Conservation (phyloP, 768 basidiomycete species). For the Pulveroboletus sp. region DNA sequence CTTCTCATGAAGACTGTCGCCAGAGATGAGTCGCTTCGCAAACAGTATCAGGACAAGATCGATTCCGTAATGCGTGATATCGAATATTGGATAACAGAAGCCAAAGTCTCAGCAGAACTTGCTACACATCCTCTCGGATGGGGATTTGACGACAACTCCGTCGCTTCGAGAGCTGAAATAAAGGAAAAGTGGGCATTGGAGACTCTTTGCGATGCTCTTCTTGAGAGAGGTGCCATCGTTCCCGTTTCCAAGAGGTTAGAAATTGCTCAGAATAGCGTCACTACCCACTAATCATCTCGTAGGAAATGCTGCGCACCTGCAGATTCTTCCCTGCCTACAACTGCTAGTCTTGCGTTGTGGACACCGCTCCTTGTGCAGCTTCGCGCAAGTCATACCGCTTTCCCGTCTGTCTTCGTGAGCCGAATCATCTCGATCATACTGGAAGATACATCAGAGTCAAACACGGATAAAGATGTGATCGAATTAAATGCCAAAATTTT, state of each 20-base stretch:
- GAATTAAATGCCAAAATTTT: conserved; percentile 17
- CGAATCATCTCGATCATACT: conserved; percentile 41
- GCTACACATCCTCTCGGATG: conserved; percentile 47
- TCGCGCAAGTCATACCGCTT: conserved; percentile 50
- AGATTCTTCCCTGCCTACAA: conserved; percentile 48
- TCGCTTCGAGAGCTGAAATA: conserved; percentile 40
- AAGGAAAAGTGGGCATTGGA: conserved; percentile 71
- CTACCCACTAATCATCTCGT: conserved; percentile 3
- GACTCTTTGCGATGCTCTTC: conserved; percentile 59
- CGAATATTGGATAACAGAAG: conserved; percentile 80
- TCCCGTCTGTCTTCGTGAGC: conserved; percentile 48
- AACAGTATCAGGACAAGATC: conserved; percentile 50
- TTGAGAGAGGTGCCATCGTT: conserved; percentile 73
- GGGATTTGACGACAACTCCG: conserved; percentile 30
- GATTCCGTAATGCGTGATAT: conserved; percentile 53
- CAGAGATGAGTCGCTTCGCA: conserved; percentile 61
- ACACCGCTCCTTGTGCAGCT: conserved; percentile 59
- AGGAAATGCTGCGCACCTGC: conserved; percentile 55
- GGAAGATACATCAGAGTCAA: conserved; percentile 14
- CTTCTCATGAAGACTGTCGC: conserved; percentile 55
- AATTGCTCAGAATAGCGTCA: neutral
- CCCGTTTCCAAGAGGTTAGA: conserved; percentile 82
- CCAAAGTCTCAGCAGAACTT: conserved; percentile 57
- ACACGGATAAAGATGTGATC: conserved; percentile 14
- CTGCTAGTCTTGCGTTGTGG: conserved; percentile 62